Evolutionary conservation across 2,329 filamentous ascomycete genomes (phyloP).

Genomic region (Plectosphaerella sp.): DNA sequence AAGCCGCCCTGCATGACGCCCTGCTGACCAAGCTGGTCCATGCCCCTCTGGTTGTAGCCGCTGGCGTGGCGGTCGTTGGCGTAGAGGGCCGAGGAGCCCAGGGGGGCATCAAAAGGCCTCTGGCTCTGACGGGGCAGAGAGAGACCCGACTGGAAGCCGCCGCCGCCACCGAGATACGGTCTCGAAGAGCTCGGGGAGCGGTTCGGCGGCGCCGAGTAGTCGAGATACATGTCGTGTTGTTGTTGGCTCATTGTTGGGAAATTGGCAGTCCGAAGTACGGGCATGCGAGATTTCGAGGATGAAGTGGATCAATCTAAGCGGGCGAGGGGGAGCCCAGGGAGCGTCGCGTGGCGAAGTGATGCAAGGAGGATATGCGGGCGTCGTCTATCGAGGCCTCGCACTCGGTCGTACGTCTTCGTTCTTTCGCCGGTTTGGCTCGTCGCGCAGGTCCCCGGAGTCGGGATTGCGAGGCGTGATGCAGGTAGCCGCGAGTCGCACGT

Average conservation of each 20-base stretch:
- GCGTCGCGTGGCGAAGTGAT: background rate
- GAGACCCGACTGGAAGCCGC: conserved; percentile 22
- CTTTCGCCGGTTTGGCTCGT: conserved; percentile 1
- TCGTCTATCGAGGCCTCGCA: background rate
- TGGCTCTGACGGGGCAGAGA: conserved; percentile 52
- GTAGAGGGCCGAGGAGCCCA: conserved; percentile 63
- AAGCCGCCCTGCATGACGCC: conserved; percentile 39
- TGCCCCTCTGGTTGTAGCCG: conserved; percentile 55
- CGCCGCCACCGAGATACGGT: conserved; percentile 52
- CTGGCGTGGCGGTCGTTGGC: conserved; percentile 61
- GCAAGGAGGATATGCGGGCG: no score
- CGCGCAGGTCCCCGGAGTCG: conserved; percentile 2
- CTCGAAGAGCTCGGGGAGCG: conserved; percentile 43
- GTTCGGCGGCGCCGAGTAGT: conserved; percentile 54
- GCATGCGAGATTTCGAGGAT: background rate
- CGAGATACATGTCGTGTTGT: conserved; percentile 68
- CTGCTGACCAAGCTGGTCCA: conserved; percentile 39
- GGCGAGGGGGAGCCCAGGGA: no score
- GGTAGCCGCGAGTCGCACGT: conserved; percentile 4
- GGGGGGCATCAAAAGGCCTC: conserved; percentile 71
- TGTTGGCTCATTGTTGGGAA: conserved; percentile 41
- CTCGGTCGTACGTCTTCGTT: conserved; percentile 1
- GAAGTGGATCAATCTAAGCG: no score
- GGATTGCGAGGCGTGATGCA: conserved; percentile 1
- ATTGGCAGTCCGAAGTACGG: conserved; percentile 3